Evolutionary conservation across 352 stramenopile genomes (phyloP).

Genomic region (Achlya hypogyna): DNA sequence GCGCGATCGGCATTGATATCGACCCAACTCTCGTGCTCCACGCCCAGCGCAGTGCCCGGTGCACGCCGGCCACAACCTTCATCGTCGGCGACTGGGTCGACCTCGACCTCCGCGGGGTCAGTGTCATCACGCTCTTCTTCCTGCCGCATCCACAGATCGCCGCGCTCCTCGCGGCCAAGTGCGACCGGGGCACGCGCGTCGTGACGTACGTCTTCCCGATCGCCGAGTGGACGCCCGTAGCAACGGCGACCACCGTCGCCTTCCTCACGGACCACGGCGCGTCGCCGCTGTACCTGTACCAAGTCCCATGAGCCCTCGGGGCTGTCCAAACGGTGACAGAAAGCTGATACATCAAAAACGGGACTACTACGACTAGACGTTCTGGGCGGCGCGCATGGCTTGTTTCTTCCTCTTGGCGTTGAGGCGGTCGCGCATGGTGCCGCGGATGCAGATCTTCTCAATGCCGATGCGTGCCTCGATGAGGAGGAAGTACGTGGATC

Average conservation of each 20-base stretch:
- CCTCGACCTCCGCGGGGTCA: constrained; percentile 34
- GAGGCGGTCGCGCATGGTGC: constrained; percentile 19
- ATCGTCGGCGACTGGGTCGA: constrained; percentile 45
- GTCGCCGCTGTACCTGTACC: constrained; percentile 43
- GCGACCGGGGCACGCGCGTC: constrained; percentile 34
- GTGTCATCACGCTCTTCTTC: constrained; percentile 57
- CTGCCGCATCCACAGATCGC: constrained; percentile 45
- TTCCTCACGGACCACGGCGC: constrained; percentile 49
- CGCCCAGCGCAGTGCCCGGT: constrained; percentile 18
- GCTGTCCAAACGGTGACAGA: not conserved
- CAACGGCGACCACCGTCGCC: constrained; percentile 33
- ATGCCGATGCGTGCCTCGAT: constrained; percentile 6
- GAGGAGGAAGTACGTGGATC: constrained; percentile 20
- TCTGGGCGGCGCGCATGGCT: not conserved
- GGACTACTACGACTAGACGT: not conserved
- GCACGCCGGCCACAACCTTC: constrained; percentile 27
- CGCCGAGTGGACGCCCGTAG: constrained; percentile 36
- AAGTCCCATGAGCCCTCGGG: constrained; percentile 20
- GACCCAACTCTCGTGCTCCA: constrained; percentile 37
- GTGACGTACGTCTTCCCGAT: constrained; percentile 69
- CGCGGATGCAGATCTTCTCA: constrained; percentile 17
- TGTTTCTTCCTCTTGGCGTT: constrained; percentile 18
- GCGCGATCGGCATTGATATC: constrained; percentile 43
- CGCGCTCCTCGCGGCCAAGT: constrained; percentile 26
- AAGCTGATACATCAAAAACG: not conserved